A percentile compares a stretch with the other conserved stretches of the same genome.
phyloP scores from a whole-genome alignment of 139 green algal species.

The Mychonastes homosphaera region DNA sequence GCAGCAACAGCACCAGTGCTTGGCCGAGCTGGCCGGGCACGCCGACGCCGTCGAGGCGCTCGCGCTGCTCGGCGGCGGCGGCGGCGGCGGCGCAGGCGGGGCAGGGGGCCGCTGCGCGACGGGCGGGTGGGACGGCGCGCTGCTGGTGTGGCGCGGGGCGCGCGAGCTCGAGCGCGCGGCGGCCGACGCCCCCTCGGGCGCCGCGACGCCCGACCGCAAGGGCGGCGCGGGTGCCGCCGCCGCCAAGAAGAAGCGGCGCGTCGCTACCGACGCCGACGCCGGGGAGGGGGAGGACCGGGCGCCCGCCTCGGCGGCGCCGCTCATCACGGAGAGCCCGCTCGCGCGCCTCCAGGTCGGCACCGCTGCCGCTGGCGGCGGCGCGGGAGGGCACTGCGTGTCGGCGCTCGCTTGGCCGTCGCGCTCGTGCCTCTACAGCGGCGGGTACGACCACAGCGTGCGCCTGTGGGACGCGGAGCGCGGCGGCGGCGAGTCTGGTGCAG shows the following conservation, averaged over 20 bases:
- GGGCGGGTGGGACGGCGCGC: constrained; percentile 56
- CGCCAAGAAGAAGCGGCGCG: constrained; percentile 38
- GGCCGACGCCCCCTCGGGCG: constrained; percentile 6
- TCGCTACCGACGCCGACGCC: background rate
- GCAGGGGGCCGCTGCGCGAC: constrained; percentile 30
- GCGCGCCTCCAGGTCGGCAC: constrained; percentile 21
- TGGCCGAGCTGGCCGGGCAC: constrained; percentile 43
- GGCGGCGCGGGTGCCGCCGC: constrained; percentile 1
- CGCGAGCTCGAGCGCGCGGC: background rate
- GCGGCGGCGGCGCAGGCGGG: too few species aligned
- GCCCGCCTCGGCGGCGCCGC: background rate
- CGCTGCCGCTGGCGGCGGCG: background rate
- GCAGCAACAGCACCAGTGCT: constrained; percentile 7
- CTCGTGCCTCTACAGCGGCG: constrained; percentile 41
- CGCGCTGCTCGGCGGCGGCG: too few species aligned
- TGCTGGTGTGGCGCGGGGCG: constrained; percentile 54
- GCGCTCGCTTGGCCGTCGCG: constrained; percentile 40
- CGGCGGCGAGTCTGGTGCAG: background rate
- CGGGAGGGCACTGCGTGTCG: constrained; percentile 48
- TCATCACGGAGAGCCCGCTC: constrained; percentile 20
- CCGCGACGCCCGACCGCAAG: constrained; percentile 14
- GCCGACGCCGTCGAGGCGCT: constrained; percentile 43
- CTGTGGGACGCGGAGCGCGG: background rate
- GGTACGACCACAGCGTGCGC: constrained; percentile 63
- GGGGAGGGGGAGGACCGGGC: background rate